Base-by-base conservation (phyloP, 2,329 filamentous ascomycete species). In the Fragosphaeria purpurea region DNA sequence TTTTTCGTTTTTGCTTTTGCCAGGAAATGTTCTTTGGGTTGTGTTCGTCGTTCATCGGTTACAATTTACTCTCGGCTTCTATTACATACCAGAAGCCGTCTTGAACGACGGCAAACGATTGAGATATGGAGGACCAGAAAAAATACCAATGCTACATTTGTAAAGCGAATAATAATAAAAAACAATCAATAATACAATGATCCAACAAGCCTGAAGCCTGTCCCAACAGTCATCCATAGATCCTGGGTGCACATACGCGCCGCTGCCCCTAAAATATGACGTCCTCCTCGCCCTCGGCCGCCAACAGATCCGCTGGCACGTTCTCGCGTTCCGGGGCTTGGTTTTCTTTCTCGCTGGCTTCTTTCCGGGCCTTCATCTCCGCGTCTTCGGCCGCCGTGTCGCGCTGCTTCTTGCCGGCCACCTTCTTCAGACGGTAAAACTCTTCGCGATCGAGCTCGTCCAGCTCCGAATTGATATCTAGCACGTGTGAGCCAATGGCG, bases 381-480 rank as follows among this genome's bases (percentile, higher is more conserved):
- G 80, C 84, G 59, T 90, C 85, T 45, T 79, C 76, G 9, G 75
- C 81, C 9, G 85, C 86, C 35, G 73, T 83, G 60, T 90, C 86
- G 60, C 85, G 75, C 65, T 89, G 84, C 66, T 91, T 91, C 72
- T 91, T 91, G 65, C 79, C 80, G 45, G 87, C 86, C 38, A 91
- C 86, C 75, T 98, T 98, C 72, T 98, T 98, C 64, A 98, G 70
- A 58, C 93, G 79, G 70, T 96, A 98, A 67, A 98, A 98, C 66
- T 98, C 93, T 67, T 97, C 93, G 74, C 93, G 82, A 69, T 97
- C 94, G 47, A 98, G 76, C 70, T 98, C 93, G 64, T 98, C 93
- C 12, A 98, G 79, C 67, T 98, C 93, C 1, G 91, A 95, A 71
- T 97, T 97, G 76, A 97, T 97, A 64, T 97, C 82, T 85, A 34